Base-by-base conservation (phyloP, 1,284 basidiomycete genomes). In the Pascua sp. region DNA sequence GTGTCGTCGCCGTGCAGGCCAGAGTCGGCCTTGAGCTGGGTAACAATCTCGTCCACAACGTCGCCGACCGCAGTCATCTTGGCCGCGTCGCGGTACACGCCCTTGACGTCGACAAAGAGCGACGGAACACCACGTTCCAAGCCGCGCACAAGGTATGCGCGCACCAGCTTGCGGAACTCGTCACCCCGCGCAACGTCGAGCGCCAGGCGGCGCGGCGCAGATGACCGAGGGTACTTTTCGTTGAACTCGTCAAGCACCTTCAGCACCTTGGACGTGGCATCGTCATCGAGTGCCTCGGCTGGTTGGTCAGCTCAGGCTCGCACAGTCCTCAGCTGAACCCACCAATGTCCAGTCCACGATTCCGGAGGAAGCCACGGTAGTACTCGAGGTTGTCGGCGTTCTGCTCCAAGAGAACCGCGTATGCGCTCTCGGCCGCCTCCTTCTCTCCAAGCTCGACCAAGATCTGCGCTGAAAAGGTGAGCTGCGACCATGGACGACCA, bases 111-210 rank as follows among this genome's bases (percentile, higher is more conserved):
- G 32, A 88, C 86, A 70, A 98, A 99, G 8, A 98, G 81, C 3
- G 93, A 97, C 2, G 96, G 96, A 37, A 98, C 83, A 59, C 94
- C 95, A 67, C 91, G 91, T 55, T 83, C 82, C 13, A 98, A 79
- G 9, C 85, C 89, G 3, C 80, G 79, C 16, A 83, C 75, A 50
- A 98, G 77, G 76, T 98, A 98, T 2, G 82, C 78, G 52, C 82
- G 81, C 2, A 84, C 85, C 16, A 89, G 82, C 24, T 81, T 74
- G 51, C 80, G 81, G 80, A 98, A 98, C 15, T 79, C 78, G 11
- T 84, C 81, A 12, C 83, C 86, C 82, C 80, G 69, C 0, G 89
- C 82, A 44, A 90, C 78, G 7, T 82, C 81, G 4, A 97, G 81
- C 5, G 86, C 83, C 15, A 95, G 75, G 11, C 91, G 85, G 16